Evolutionary conservation across 805 yeast genomes (phyloP), one percentile per base, ranked within the genome.

Genomic region (Candida piceae): DNA sequence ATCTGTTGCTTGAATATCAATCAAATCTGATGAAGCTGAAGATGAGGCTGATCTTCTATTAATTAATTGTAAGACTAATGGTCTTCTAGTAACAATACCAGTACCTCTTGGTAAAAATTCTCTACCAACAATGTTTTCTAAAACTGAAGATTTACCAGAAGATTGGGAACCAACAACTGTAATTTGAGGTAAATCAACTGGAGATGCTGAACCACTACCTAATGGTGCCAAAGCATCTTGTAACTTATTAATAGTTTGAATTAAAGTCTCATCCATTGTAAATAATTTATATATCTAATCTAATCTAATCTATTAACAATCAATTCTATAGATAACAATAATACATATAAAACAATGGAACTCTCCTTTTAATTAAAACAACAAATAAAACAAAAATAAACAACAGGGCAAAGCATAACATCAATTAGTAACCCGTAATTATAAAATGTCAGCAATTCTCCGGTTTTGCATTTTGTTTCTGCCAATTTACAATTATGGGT

Each of bases 211-310:
- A 18, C 94, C 93, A 20, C 89, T 89, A 17, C 97, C 97, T 30
- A 90, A 72, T 9, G 96, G 95, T 20, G 97, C 95, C 57, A 93
- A 75, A n/a, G 96, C 98, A 60, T 90, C 97, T 66, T 89, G 94
- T 40, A 86, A 74, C 60, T 84, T 85, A 69, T 87, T 87, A 57
- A 87, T 90, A 16, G 94, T 84, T 36, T 84, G 78, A 53, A 87
- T 87, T 48, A 84, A 72, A 18, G 78, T 63, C 61, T 81, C 86
- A 63, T 84, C 93, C 93, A 84, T 84, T 29, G 32, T 25, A n/a
- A n/a, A n/a, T n/a, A n/a, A n/a, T n/a, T n/a, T n/a, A n/a, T n/a
- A n/a, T n/a, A n/a, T n/a, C n/a, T n/a, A n/a, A n/a, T n/a, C n/a
- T n/a, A n/a, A n/a, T n/a, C n/a, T n/a, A n/a, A n/a, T n/a, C n/a